Base-by-base conservation (phyloP, 2,329 filamentous ascomycete species). In the Clonostachys chloroleuca region DNA sequence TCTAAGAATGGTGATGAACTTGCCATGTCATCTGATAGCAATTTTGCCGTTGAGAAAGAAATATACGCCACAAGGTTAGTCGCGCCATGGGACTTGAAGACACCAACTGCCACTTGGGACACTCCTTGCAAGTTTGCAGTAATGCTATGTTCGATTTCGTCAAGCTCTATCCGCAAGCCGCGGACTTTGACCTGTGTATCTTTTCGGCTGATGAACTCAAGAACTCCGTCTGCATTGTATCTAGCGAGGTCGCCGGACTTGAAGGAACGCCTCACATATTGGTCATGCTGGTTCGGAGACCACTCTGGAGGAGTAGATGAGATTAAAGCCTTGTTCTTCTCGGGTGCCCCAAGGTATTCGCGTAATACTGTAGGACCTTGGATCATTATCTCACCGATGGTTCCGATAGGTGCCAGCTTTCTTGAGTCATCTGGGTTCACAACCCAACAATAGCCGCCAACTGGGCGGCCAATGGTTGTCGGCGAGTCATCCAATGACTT, bases 311-410 rank as follows among this genome's bases (percentile, higher is more conserved):
- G 40, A 44, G 74, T 62, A 59, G 42, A 34, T 9, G 82, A 69
- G 50, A 82, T 83, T 0, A 66, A 67, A 24, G 66, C 67, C 13
- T 63, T 64, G 0, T 78, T 81, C 56, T 76, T 77, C 43, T 69
- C 64, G 1, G 64, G 62, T 39, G 80, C 72, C 48, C 75, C 73
- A 36, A 80, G 60, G 49, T 83, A 83, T 20, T 77, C 77, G 5
- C 73, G 66, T 17, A 75, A 77, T n/a, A 83, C 71, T 20, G 73
- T 69, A 4, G 75, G 75, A 2, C 74, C 74, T 50, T 71, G 70
- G 36, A 77, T 60, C 8, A 72, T 55, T 14, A 75, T 62, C 53
- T 75, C 72, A 16, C 71, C 72, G 3, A 57, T 30, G 4, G 40
- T 43, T 5, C 57, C 60, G 12, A 62, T 45, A 1, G 61, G 58